Evolutionary conservation across 306 rosid species (phyloP), one percentile per base, ranked within the genome.

Genomic region (cucumber (Cucumis sativus)): DNA sequence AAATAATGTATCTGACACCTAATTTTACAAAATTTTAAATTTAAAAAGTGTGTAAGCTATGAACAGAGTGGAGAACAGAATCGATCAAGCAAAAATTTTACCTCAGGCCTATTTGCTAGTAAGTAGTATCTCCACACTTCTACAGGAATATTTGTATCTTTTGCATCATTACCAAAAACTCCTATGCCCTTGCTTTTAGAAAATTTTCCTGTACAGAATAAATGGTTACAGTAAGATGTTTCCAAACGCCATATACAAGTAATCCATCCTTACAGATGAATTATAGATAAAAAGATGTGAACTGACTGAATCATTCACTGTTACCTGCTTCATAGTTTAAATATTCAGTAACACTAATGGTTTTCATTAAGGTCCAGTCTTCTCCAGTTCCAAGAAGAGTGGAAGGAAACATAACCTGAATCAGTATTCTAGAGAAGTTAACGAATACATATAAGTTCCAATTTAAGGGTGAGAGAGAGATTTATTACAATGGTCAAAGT

Each of bases 81-180:
- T 75, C 37, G 10, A 74, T 69, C 18, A 35, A 63, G 52, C 72
- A 59, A 16, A 45, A 41, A 78, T 74, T 39, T 88, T 85, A 90
- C 99, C 99, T 95, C 99, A 1, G 99, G 99, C 85, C 99, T 87
- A 80, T 95, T 95, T 41, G 89, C 91, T 30, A 95, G 91, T 86
- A 95, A 87, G 89, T 95, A 95, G 86, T 95, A 95, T 86, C 99
- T 86, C 99, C 99, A 95, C 51, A 90, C 99, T 88, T 95, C 99
- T 67, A 88, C 96, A 11, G 97, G 97, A 84, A 95, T 90, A 76
- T 80, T 79, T 80, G 99, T 92, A 78, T 92, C 99, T 83, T 89
- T 95, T n/a, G 85, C 99, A 88, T 92, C 96, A 43, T 95, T 95
- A 72, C 99, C 97, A 84, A 95, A 95, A 66, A 92, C 97, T 51